Conservation (phyloP, 148 eudicot species). For the Cornus kousa region DNA sequence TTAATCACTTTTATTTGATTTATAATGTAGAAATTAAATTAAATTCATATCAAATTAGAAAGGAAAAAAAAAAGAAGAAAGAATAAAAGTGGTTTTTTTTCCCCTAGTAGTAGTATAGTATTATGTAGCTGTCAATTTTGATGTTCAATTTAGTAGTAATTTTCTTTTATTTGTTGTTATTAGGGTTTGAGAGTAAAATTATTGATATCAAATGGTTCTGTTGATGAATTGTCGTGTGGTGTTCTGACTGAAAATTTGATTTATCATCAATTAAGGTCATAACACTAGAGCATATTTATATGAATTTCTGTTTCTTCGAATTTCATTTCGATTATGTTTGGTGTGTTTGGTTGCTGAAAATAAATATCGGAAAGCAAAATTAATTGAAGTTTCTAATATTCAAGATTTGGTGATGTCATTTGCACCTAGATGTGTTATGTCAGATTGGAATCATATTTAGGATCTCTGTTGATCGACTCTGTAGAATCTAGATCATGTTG, state of each 20-base stretch:
- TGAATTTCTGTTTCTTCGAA: not conserved
- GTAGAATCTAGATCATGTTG: not conserved
- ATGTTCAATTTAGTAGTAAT: no score
- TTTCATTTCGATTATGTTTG: no score
- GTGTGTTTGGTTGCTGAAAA: slow-evolving; percentile 3
- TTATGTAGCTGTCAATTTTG: no score
- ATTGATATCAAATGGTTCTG: not conserved
- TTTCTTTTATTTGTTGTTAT: no score
- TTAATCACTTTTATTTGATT: not conserved
- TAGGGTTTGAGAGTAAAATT: not conserved
- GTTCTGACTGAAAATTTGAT: not conserved
- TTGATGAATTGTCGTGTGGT: not conserved
- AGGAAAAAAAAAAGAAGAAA: no score
- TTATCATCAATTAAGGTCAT: no score
- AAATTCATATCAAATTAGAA: no score
- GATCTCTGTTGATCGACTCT: not conserved
- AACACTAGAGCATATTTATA: not conserved
- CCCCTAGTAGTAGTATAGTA: no score
- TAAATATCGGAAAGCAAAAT: not conserved
- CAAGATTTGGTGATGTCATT: not conserved
- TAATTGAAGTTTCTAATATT: not conserved
- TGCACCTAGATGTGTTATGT: not conserved
- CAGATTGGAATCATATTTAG: not conserved
- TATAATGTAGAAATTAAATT: no score
- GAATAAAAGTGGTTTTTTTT: no score